Base-by-base conservation (phyloP, 1,284 basidiomycete genomes). In the Stygiomarasmius scandens region DNA sequence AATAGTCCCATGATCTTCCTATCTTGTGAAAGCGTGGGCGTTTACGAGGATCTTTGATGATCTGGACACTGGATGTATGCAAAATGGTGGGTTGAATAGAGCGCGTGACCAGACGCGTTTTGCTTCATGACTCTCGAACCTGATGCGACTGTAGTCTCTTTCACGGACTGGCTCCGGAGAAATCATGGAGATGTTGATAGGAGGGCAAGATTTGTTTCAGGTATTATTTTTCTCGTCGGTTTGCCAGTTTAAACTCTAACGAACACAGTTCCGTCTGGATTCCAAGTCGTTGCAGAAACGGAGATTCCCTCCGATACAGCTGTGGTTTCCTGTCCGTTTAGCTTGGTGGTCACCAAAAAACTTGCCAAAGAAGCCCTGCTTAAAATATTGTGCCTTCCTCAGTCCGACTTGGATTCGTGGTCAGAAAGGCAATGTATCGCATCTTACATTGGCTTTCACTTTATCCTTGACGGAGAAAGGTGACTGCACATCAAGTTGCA, bases 271-370 rank as follows among this genome's bases (percentile, higher is more conserved):
- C 59, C 69, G 38, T 82, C 75, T 61, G 92, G 93, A 34, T 76
- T 82, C 55, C 79, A 80, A 2, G 77, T 91, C 43, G 70, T 85
- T 56, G 82, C 92, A 0, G 69, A 69, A 0, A 64, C 74, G 8
- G 67, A 76, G 1, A 69, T 94, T 32, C 69, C 73, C 6, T 63
- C 74, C 0, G 85, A 90, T 58, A 75, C 79, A 2, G 77, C 75
- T 5, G 76, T 93, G 52, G 84, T 91, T 19, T 84, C 87, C 0
- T 91, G 90, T 65, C 93, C 94, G 0, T 90, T 93, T 65, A 72
- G 78, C 0, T 76, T 93, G 24, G 84, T 86, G 23, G 82, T 96
- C 57, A 93, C 92, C 0, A 80, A 84, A 1, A 71, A 79, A 12
- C 51, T 78, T 0, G 79, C 86, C 0, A 67, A 71, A 46, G 59